Evolutionary conservation across 805 yeast genomes (phyloP), one percentile per base, ranked within the genome.

Genomic region (Ogataea neopini): DNA sequence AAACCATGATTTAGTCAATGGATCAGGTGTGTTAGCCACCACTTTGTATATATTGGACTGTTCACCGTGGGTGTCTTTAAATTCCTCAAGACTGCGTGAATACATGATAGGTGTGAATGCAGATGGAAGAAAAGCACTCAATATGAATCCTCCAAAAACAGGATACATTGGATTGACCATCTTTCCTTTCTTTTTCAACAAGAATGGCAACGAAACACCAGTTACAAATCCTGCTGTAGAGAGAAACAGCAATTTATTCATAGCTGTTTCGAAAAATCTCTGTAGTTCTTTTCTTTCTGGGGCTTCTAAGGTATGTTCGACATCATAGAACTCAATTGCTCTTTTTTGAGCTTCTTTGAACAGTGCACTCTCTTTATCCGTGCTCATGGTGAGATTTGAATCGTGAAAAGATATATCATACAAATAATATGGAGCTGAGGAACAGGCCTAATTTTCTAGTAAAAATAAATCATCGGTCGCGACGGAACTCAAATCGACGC

Each of bases 301-400:
- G 1, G 66, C 50, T 17, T 67, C 69, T 35, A 80, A 58, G 4
- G 52, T 59, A 30, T 71, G 73, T 51, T 80, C 86, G 32, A 68
- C 69, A 34, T 77, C 76, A 51, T 79, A 76, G 57, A 80, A 78
- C 23, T 67, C 63, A 44, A 73, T 61, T 2, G 81, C 80, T n/a
- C 62, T 56, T 11, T 68, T 52, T 49, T 70, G 71, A 1, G 77
- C 77, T 40, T 66, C 68, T 36, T 68, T 53, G 37, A 50, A 49
- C 23, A 47, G 52, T 4, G 58, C 56, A n/a, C 47, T 44, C 10
- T 43, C 44, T 9, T 45, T 44, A 25, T 48, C 52, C 13, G 48
- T 36, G 22, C 40, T 44, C 47, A 43, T 48, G 6, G 18, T 11
- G 36, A n/a, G n/a, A n/a, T n/a, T n/a, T n/a, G n/a, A n/a, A n/a